Evolutionary conservation across 148 eudicot species (phyloP), one percentile per base, ranked within the genome.

Genomic region (Nepenthes mirabilis): DNA sequence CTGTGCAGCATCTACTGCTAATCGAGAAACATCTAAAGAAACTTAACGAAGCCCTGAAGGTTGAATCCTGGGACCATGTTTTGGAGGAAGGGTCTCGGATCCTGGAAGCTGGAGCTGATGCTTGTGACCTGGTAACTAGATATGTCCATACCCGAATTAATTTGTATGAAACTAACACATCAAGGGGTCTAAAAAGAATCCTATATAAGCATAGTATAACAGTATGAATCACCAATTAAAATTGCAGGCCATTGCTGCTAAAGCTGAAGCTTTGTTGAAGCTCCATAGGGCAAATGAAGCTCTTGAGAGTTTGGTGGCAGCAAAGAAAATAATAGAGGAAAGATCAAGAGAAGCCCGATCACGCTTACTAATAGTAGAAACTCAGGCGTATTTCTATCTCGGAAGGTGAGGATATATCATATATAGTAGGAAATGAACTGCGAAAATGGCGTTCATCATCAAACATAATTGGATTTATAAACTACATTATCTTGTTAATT

Each of bases 251-350:
- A 14, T 57, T 52, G 80, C 80, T 53, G 76, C 76, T 59, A 80
- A 79, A 66, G 80, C 80, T 49, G 80, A 77, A 63, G 88, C 84
- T 47, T 73, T 72, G 35, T 52, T 80, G 69, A 80, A 83, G 68
- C 82, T 83, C 70, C 63, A 68, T 70, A 60, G 80, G 75, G 52
- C 70, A 56, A 12, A 56, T 56, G 68, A 65, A 47, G 68, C 68
- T 56, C 60, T 65, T 6, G 68, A 65, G 43, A 49, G 6, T 65
- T 48, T 65, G 34, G 33, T 55, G 61, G 60, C 58, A 14, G 43
- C 68, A 11, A 65, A 55, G 68, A 65, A 65, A 12, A 58, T 1
- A 36, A 47, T 11, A 37, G 61, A 58, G 14, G 34, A 3, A 45
- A 34, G n/a, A 56, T 12, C 47, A 11, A 6, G 14, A 65, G 34